These are phyloP conservation scores for Penicillium soppii DNA, from an alignment of 495 filamentous ascomycete genomes.

Conservation along the genomic window DNA sequence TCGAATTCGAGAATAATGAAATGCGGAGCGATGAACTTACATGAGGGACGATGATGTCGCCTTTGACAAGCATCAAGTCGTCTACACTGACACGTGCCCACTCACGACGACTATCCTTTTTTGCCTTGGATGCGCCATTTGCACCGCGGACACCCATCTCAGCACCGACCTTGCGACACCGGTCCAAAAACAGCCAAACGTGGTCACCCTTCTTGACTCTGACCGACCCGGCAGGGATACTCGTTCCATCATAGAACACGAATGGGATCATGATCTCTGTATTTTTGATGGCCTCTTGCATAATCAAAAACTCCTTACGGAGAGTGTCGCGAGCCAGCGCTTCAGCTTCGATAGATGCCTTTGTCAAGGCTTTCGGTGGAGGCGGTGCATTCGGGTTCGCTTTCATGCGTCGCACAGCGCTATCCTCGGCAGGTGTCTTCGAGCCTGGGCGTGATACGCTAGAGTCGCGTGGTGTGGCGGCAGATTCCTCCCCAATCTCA, in stretches of 20 bases:
- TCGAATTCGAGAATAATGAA: background rate
- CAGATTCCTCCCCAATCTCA: slow-evolving; percentile 34
- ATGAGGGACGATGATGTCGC: slow-evolving; percentile 91
- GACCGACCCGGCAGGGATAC: slow-evolving; percentile 79
- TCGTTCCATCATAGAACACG: slow-evolving; percentile 97
- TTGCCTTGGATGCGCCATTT: slow-evolving; percentile 53
- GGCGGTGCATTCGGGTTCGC: slow-evolving; percentile 67
- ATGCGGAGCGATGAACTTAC: slow-evolving; percentile 50
- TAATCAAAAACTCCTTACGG: slow-evolving; percentile 76
- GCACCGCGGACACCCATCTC: slow-evolving; percentile 68
- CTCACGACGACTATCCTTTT: slow-evolving; percentile 66
- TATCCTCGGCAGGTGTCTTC: slow-evolving; percentile 40
- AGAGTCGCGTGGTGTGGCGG: slow-evolving; percentile 34
- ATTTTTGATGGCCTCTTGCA: slow-evolving; percentile 85
- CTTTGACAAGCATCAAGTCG: slow-evolving; percentile 90
- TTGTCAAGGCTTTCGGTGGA: slow-evolving; percentile 80
- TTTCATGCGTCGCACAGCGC: slow-evolving; percentile 52
- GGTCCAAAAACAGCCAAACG: slow-evolving; percentile 88
- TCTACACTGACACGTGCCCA: slow-evolving; percentile 96
- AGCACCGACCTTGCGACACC: slow-evolving; percentile 84
- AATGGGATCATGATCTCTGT: slow-evolving; percentile 92
- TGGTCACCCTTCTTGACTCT: slow-evolving; percentile 90
- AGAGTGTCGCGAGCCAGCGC: slow-evolving; percentile 78
- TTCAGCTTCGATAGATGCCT: slow-evolving; percentile 77
- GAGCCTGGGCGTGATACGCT: slow-evolving; percentile 37